Evolutionary conservation across 306 rosid genomes (phyloP).

Genomic region (Benincasa hispida): DNA sequence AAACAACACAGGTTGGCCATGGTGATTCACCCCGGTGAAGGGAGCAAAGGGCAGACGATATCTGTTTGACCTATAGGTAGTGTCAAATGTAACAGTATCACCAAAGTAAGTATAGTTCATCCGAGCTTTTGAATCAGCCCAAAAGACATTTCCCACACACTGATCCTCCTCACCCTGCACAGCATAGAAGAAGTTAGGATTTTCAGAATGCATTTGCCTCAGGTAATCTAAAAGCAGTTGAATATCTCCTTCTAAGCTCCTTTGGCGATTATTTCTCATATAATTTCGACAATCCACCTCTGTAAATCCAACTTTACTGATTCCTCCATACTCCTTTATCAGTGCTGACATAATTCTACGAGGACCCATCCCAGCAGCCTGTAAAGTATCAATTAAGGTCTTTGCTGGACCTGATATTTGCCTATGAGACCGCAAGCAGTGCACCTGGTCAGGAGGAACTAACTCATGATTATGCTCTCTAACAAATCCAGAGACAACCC

Average conservation of each 20-base stretch:
- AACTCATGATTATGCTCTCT: conserved; percentile 85
- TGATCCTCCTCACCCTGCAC: conserved; percentile 84
- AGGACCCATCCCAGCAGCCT: conserved; percentile 99
- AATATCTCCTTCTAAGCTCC: conserved; percentile 82
- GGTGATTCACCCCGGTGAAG: conserved; percentile 91
- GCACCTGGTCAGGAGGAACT: conserved; percentile 96
- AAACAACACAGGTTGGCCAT: conserved; percentile 91
- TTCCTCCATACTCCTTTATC: conserved; percentile 92
- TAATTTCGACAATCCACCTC: conserved; percentile 98
- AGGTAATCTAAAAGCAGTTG: conserved; percentile 79
- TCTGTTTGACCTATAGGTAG: conserved; percentile 94
- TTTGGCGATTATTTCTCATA: conserved; percentile 94
- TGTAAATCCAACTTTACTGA: conserved; percentile 92
- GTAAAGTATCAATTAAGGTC: conserved; percentile 88
- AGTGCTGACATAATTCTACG: conserved; percentile 95
- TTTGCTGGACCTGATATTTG: conserved; percentile 96
- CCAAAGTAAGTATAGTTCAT: conserved; percentile 78
- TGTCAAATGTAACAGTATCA: conserved; percentile 93
- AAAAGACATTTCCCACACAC: conserved; percentile 57
- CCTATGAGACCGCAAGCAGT: conserved; percentile 89
- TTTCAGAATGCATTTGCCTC: conserved; percentile 75
- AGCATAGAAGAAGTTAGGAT: conserved; percentile 73
- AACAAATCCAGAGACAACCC: conserved; percentile 95
- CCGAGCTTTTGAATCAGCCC: conserved; percentile 93
- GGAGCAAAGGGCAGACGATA: conserved; percentile 96